phyloP scores from a whole-genome alignment of 225 moss, liverwort and hornwort genomes.

The Sphagnum tenellum region DNA sequence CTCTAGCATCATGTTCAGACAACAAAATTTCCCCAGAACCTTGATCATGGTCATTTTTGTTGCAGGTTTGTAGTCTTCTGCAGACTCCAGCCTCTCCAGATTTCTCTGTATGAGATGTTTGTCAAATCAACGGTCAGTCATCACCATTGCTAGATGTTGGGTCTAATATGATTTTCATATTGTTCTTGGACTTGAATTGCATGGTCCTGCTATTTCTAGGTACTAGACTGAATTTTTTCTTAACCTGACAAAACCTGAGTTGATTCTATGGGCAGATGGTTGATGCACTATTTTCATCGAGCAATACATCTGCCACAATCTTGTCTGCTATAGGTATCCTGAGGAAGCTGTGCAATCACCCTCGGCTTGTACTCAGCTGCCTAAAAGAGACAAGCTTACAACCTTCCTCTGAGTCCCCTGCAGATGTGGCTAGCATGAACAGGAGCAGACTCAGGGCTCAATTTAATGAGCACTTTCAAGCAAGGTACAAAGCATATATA shows the following conservation, averaged over 20 bases:
- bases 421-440: conserved; percentile 11
- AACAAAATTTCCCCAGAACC: no score
- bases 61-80: conserved; percentile 76
- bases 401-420: conserved; percentile 19
- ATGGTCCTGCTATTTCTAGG: no score
- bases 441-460: conserved; percentile 7
- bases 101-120: conserved; percentile 47
- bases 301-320: conserved; percentile 53
- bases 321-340: conserved; percentile 70
- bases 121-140: conserved; percentile 48
- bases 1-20: no score
- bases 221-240: no score
- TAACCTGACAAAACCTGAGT: no score
- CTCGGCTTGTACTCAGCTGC: conserved; percentile 44
- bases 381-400: conserved; percentile 24
- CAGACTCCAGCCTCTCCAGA: conserved; percentile 60
- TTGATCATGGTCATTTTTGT: background rate
- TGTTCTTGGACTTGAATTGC: no score
- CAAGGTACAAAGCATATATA: conserved; percentile 22
- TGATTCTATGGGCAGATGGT: conserved; percentile 29
- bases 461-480: conserved; percentile 10
- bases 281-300: conserved; percentile 25
- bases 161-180: no score
- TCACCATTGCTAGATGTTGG: background rate
- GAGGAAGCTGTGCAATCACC: conserved; percentile 86